These are phyloP conservation scores for Ensete ventricosum DNA, from an alignment of 176 grass and related monocot species.

Conservation along the genomic window DNA sequence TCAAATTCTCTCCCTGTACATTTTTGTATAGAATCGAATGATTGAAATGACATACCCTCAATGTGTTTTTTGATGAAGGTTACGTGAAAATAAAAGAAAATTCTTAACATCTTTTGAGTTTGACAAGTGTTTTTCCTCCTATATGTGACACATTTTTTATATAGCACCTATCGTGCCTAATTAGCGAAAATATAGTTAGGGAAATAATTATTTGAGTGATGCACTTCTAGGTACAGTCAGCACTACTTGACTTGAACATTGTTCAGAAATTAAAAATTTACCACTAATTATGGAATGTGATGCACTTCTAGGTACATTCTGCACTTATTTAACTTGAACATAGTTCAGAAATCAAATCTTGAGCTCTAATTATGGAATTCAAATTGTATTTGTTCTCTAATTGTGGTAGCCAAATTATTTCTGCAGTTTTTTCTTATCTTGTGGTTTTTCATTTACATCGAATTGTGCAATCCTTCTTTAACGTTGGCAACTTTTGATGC, in stretches of 20 bases:
- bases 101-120: background rate
- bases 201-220: background rate
- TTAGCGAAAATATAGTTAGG: background rate
- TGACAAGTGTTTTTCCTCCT: background rate
- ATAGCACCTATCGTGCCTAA: background rate
- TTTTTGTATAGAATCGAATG: background rate
- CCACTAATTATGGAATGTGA: background rate
- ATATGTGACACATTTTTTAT: background rate
- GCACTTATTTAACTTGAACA: background rate
- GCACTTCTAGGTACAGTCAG: background rate
- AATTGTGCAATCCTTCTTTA: conserved; percentile 1
- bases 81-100: background rate
- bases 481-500: background rate
- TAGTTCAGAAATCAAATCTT: background rate
- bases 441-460: too few species aligned
- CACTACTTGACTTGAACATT: background rate
- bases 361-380: too few species aligned
- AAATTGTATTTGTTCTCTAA: too few species aligned
- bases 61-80: background rate
- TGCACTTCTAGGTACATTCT: background rate
- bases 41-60: background rate
- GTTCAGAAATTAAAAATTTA: background rate
- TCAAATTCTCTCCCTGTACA: conserved; percentile 3
- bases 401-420: too few species aligned
- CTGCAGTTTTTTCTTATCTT: background rate